Evolutionary conservation across 2,329 filamentous ascomycete genomes (phyloP).

Genomic region (Xylariaceae sp.): DNA sequence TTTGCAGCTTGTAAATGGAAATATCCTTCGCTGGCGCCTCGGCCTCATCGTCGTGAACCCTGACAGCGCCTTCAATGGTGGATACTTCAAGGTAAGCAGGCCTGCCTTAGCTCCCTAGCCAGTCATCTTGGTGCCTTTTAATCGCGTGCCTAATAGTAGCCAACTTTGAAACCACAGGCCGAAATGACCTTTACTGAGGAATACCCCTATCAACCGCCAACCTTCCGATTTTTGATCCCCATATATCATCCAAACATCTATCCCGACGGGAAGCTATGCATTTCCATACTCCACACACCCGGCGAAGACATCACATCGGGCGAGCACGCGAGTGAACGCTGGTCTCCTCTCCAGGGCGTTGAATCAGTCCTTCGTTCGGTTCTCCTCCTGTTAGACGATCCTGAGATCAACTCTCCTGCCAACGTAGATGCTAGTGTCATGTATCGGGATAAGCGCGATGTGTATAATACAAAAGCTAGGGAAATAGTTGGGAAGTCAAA

Average conservation of each 20-base stretch:
- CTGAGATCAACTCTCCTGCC: conserved; percentile 90
- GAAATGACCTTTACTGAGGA: conserved; percentile 87
- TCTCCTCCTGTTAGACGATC: conserved; percentile 88
- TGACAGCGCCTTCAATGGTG: conserved; percentile 90
- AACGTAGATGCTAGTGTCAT: conserved; percentile 93
- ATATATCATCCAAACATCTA: conserved; percentile 97
- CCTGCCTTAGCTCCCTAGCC: neutral
- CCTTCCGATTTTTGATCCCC: conserved; percentile 80
- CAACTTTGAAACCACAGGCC: conserved; percentile 54
- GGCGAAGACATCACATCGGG: conserved; percentile 94
- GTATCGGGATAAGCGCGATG: conserved; percentile 74
- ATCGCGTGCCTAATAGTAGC: neutral
- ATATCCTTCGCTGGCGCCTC: conserved; percentile 86
- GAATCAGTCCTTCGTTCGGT: conserved; percentile 95
- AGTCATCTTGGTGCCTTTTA: neutral
- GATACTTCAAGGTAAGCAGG: conserved; percentile 75
- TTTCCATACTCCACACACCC: conserved; percentile 92
- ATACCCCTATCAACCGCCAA: conserved; percentile 88
- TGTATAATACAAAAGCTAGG: conserved; percentile 74
- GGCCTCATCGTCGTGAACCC: conserved; percentile 92
- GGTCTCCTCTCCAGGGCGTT: conserved; percentile 91
- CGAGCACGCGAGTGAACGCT: conserved; percentile 87
- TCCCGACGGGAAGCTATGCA: conserved; percentile 87
- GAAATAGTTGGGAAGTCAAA: conserved; percentile 77
- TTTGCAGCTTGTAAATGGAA: conserved; percentile 74